Conservation (phyloP, 2,329 filamentous ascomycete species). For the Myriosclerotinia curreyana region DNA sequence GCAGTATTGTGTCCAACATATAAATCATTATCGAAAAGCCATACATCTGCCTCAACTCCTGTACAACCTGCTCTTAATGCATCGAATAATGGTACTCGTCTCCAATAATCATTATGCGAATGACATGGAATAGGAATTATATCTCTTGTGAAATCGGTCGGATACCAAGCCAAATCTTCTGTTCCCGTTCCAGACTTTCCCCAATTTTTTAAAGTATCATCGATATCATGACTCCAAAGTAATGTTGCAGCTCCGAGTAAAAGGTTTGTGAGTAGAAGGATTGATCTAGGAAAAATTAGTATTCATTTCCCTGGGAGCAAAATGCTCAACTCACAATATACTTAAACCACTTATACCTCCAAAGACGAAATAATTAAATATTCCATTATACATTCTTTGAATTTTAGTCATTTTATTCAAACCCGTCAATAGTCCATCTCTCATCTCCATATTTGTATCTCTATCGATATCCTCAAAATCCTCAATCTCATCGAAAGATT, state of each 20-base stretch:
- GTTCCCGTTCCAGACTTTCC: conserved; percentile 41
- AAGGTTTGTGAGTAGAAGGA: conserved; percentile 41
- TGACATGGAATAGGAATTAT: conserved; percentile 57
- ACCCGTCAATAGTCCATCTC: conserved; percentile 23
- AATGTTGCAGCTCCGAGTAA: conserved; percentile 38
- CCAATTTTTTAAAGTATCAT: conserved; percentile 40
- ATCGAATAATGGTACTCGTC: conserved; percentile 58
- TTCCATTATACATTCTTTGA: conserved; percentile 28
- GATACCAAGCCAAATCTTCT: conserved; percentile 47
- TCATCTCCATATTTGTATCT: conserved; percentile 8
- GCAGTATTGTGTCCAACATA: conserved; percentile 62
- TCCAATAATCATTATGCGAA: conserved; percentile 71
- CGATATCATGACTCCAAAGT: conserved; percentile 36
- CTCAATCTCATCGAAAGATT: conserved; percentile 10
- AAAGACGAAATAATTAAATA: conserved; percentile 39
- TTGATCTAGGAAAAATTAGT: conserved; percentile 32
- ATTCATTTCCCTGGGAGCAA: neutral
- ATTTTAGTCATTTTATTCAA: conserved; percentile 14
- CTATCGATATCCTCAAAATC: conserved; percentile 1
- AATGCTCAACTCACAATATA: conserved; percentile 39
- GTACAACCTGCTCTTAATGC: conserved; percentile 59
- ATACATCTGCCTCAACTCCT: conserved; percentile 68
- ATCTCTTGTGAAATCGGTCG: conserved; percentile 52
- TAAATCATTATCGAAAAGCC: conserved; percentile 55
- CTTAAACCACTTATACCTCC: conserved; percentile 41